Evolutionary conservation across 495 filamentous ascomycete genomes (phyloP).

Genomic region (Lasiosphaeria ovina): DNA sequence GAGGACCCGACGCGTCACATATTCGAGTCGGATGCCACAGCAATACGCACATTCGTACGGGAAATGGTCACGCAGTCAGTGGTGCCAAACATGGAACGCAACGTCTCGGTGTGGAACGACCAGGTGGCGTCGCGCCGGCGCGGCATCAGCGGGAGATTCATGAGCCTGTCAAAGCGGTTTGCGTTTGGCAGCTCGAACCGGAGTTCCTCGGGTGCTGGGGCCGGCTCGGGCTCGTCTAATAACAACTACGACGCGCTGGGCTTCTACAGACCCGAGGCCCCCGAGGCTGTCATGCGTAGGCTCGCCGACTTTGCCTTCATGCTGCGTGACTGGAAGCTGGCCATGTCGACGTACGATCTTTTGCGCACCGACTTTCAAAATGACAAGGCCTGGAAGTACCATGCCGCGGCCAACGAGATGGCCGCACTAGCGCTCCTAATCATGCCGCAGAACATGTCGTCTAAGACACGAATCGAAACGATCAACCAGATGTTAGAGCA

Average conservation of each 20-base stretch:
- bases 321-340: constrained; percentile 92
- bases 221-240: constrained; percentile 36
- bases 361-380: constrained; percentile 83
- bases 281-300: constrained; percentile 89
- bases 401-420: constrained; percentile 93
- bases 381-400: constrained; percentile 95
- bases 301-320: constrained; percentile 95
- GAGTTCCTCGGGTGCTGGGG: constrained; percentile 39
- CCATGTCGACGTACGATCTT: constrained; percentile 85
- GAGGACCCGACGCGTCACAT: constrained; percentile 73
- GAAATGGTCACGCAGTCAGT: constrained; percentile 92
- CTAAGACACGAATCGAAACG: constrained; percentile 71
- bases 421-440: constrained; percentile 77
- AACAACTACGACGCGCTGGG: constrained; percentile 77
- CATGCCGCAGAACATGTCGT: constrained; percentile 63
- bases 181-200: constrained; percentile 64
- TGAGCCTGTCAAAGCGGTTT: constrained; percentile 87
- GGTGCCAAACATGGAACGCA: constrained; percentile 91
- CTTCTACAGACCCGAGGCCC: constrained; percentile 77
- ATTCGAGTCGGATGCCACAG: constrained; percentile 86
- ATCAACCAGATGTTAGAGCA: constrained; percentile 84
- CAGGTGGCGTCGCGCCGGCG: constrained; percentile 88
- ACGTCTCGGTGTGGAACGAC: constrained; percentile 90
- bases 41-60: constrained; percentile 81
- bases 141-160: constrained; percentile 83